Evolutionary conservation across 164 flowering plant genomes (phyloP).

Genomic region (Umbellularia californica): DNA sequence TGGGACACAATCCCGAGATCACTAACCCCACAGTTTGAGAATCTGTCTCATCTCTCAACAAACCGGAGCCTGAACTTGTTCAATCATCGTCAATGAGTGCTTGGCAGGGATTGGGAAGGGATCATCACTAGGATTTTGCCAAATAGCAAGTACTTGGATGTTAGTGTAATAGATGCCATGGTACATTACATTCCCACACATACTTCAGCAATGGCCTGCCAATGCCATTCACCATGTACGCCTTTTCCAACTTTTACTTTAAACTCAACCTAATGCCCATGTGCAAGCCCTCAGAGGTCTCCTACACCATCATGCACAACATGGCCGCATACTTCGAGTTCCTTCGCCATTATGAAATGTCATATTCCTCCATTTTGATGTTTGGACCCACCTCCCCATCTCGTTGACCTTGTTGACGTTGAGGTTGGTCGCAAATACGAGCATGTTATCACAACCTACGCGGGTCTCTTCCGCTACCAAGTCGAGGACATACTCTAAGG

Average conservation of each 20-base stretch:
- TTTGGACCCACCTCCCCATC: slow-evolving; percentile 18
- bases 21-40: slow-evolving; percentile 36
- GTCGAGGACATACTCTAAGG: slow-evolving; percentile 66
- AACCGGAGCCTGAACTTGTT: slow-evolving; percentile 48
- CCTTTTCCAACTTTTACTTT: slow-evolving; percentile 72
- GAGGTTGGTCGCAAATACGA: slow-evolving; percentile 66
- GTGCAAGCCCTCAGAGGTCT: slow-evolving; percentile 53
- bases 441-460: slow-evolving; percentile 58
- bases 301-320: slow-evolving; percentile 75
- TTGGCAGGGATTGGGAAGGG: slow-evolving; percentile 49
- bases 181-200: slow-evolving; percentile 69
- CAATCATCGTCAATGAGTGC: slow-evolving; percentile 41
- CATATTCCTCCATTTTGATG: slow-evolving; percentile 7
- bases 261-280: slow-evolving; percentile 64
- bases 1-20: slow-evolving; percentile 46
- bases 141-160: slow-evolving; percentile 72
- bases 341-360: slow-evolving; percentile 30
- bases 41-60: slow-evolving; percentile 26
- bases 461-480: slow-evolving; percentile 59
- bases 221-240: slow-evolving; percentile 67
- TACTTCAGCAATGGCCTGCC: slow-evolving; percentile 65
- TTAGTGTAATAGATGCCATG: slow-evolving; percentile 79
- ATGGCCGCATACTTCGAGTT: slow-evolving; percentile 69
- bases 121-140: slow-evolving; percentile 70
- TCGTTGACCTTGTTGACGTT: slow-evolving; percentile 52